Conservation (phyloP, 2,329 filamentous ascomycete genomes). For the Mycosphaerella sp. region DNA sequence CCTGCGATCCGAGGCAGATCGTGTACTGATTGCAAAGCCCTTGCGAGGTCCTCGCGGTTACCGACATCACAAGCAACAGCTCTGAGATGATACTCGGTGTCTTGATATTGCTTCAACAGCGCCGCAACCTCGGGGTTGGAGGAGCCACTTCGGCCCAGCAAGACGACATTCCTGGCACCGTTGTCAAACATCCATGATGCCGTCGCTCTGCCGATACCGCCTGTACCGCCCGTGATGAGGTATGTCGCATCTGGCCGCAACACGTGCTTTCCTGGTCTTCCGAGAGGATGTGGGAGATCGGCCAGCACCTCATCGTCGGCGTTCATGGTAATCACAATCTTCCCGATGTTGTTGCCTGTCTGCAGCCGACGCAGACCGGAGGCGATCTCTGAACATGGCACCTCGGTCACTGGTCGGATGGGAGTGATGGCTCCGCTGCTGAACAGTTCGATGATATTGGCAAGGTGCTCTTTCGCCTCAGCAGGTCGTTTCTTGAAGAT, state of each 20-base stretch:
- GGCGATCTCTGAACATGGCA: constrained; percentile 2
- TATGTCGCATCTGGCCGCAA: constrained; percentile 9
- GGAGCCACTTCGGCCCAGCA: constrained; percentile 4
- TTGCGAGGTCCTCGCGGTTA: no score
- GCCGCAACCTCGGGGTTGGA: no score
- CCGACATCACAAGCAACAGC: no score
- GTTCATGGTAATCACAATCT: constrained; percentile 4
- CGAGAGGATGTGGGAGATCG: neutral
- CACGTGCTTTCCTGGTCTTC: neutral
- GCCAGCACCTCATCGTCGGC: neutral
- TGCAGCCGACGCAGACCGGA: constrained; percentile 5
- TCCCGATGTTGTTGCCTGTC: constrained; percentile 6
- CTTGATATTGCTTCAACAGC: no score
- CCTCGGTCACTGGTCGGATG: neutral
- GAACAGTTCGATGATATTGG: no score
- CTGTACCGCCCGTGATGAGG: constrained; percentile 10
- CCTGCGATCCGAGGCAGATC: no score
- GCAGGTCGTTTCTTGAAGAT: no score
- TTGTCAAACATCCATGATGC: constrained; percentile 10
- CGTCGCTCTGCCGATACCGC: constrained; percentile 10
- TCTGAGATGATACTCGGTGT: no score
- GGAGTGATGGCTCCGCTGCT: neutral
- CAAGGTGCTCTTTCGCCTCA: no score
- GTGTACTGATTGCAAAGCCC: no score
- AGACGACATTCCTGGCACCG: constrained; percentile 7